A percentile compares a stretch with the other conserved stretches of the same genome.
Conservation (phyloP, 129 eudicot genomes). For the Saposhnikovia divaricata region DNA sequence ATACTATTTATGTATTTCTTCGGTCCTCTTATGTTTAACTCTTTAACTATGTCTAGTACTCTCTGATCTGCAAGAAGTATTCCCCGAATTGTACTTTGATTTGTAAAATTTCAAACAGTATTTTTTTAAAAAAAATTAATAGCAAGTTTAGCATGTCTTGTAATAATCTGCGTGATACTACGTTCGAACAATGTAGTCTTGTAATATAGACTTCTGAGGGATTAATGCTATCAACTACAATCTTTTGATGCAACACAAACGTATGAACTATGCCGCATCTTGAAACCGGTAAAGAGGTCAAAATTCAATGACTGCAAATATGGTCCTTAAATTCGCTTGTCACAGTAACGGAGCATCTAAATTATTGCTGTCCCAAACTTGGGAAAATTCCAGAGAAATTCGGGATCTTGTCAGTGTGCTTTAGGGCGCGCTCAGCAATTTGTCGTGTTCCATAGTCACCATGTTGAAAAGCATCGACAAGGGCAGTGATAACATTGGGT, state of each 20-base stretch:
- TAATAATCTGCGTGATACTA: background rate
- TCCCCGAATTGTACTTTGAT: background rate
- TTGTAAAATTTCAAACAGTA: too few species aligned
- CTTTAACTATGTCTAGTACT: background rate
- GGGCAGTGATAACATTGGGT: conserved; percentile 64
- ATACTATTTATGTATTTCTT: background rate
- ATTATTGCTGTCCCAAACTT: conserved; percentile 13
- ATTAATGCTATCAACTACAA: conserved; percentile 14
- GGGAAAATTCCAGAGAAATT: conserved; percentile 73
- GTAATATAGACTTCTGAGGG: too few species aligned
- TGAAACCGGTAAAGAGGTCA: background rate
- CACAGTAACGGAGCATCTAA: background rate
- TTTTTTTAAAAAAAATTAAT: too few species aligned
- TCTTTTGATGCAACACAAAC: background rate
- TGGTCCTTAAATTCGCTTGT: background rate
- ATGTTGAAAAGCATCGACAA: conserved; percentile 77
- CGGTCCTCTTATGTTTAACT: background rate
- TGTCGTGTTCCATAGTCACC: conserved; percentile 70
- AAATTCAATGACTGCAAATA: background rate
- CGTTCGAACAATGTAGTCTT: background rate
- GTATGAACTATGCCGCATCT: background rate
- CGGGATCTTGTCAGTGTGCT: conserved; percentile 71
- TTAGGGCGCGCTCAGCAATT: conserved; percentile 79
- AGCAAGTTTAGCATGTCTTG: background rate
- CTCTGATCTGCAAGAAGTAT: background rate